A percentile compares a stretch with the other conserved stretches of the same genome.
These are phyloP conservation scores for Calonectria henricotiae DNA, from an alignment of 2,329 filamentous ascomycete species.

Conservation along the genomic window DNA sequence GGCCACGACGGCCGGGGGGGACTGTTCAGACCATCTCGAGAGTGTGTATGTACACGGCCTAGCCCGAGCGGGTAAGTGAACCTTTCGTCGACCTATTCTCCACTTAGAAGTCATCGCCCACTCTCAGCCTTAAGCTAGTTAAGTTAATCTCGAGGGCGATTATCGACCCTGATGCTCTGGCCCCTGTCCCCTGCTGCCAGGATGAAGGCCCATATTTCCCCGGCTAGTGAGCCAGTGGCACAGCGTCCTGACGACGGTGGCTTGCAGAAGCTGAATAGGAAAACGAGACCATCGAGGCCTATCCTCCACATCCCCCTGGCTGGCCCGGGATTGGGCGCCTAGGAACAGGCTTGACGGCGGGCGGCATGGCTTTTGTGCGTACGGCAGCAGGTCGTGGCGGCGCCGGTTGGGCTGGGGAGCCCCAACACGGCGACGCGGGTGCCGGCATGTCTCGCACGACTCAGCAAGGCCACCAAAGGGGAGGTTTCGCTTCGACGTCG, in stretches of 20 bases:
- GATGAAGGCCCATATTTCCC: slow-evolving; percentile 18
- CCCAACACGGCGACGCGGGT: background rate
- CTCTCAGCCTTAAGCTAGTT: slow-evolving; percentile 51
- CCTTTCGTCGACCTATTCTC: slow-evolving; percentile 14
- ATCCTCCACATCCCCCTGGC: slow-evolving; percentile 24
- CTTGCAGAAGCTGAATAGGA: slow-evolving; percentile 60
- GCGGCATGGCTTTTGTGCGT: slow-evolving; percentile 18
- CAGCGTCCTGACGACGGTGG: slow-evolving; percentile 44
- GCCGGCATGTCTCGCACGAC: slow-evolving; percentile 11
- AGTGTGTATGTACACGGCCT: slow-evolving; percentile 22
- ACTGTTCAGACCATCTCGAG: slow-evolving; percentile 23
- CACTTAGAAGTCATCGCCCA: slow-evolving; percentile 35
- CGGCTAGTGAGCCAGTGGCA: slow-evolving; percentile 48
- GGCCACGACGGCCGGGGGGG: slow-evolving; percentile 18
- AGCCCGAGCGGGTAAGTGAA: slow-evolving; percentile 17
- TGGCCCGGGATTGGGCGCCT: background rate
- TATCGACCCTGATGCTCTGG: slow-evolving; percentile 6
- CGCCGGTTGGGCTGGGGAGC: background rate
- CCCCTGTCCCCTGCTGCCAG: slow-evolving; percentile 5
- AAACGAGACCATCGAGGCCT: slow-evolving; percentile 30
- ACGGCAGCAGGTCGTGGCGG: background rate
- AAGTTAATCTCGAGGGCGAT: slow-evolving; percentile 43
- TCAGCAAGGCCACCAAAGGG: background rate
- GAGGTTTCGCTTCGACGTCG: background rate
- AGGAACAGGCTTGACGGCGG: slow-evolving; percentile 5